Evolutionary conservation across 805 yeast genomes (phyloP), one percentile per base, ranked within the genome.

Genomic region (Maudiozyma turicensis): DNA sequence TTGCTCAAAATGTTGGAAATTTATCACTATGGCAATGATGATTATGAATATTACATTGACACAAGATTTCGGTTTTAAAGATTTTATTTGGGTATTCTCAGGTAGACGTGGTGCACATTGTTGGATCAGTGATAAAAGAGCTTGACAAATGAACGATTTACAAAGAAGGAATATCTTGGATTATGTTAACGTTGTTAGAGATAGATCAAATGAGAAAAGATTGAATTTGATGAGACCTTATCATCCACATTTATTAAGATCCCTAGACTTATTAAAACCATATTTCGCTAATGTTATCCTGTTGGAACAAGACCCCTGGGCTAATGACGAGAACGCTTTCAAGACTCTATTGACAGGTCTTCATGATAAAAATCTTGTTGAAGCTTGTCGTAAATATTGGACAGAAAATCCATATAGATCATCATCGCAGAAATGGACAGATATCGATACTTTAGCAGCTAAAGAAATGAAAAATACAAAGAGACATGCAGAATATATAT

Each of bases 101-200:
- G 99, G 99, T 44, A 84, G 99, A 73, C 86, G 99, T 77, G 99
- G 99, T 66, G 95, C 95, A 13, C 99, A 93, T 73, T 95, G 98
- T 60, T 93, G 99, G 99, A 76, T 93, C 28, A 86, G 95, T 66
- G 99, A 93, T 63, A 68, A 76, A 48, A 71, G 90, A 44, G 96
- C 97, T 0, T 71, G 97, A 49, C 58, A 64, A 1, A 66, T 93
- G 52, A 84, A 79, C 53, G 98, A 93, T 64, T 59, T 71, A 5
- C 78, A 80, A 52, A 77, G 99, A 59, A 74, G 84, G 58, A 80
- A 95, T 3, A 77, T 93, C 10, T 82, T 90, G 33, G 90, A 86
- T 55, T 93, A 93, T 63, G 65, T 93, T 63, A 91, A 87, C 57
- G 82, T 90, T 1, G 71, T 86, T 48, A 80, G 73, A 56, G 78